phyloP scores from a whole-genome alignment of 192 early-diverging fungal genomes.

The Backusella sp. region DNA sequence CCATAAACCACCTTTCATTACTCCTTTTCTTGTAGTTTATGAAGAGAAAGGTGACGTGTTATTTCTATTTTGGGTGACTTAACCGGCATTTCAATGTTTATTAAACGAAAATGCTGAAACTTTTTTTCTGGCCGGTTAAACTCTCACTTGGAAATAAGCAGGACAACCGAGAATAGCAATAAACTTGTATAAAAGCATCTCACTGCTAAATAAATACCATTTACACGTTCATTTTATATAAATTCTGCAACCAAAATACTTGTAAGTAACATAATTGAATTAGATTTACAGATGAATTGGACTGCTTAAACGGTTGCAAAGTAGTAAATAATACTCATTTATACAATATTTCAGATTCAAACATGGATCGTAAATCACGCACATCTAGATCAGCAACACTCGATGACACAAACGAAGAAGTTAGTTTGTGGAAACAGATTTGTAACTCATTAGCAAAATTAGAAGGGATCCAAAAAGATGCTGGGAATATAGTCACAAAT shows the following conservation, averaged over 20 bases:
- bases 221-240: conserved; percentile 4
- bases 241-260: not conserved
- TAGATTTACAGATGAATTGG: not conserved
- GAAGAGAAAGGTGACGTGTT: not conserved
- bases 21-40: not conserved
- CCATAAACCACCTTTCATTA: not conserved
- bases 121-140: not conserved
- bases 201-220: not conserved
- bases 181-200: not conserved
- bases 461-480: conserved; percentile 34
- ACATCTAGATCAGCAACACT: conserved; percentile 35
- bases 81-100: conserved; percentile 3
- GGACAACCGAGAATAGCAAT: not conserved
- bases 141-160: not conserved
- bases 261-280: not conserved
- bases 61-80: not conserved
- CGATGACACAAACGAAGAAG: conserved; percentile 36
- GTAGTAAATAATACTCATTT: not conserved
- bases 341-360: not conserved
- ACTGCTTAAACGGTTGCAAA: not conserved
- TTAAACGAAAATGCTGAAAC: conserved; percentile 1
- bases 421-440: conserved; percentile 37
- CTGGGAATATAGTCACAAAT: conserved; percentile 26
- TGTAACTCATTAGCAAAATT: conserved; percentile 36
- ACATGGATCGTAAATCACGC: conserved; percentile 38